Conservation (phyloP, 768 basidiomycete genomes). For the Leccinum sublutescens region DNA sequence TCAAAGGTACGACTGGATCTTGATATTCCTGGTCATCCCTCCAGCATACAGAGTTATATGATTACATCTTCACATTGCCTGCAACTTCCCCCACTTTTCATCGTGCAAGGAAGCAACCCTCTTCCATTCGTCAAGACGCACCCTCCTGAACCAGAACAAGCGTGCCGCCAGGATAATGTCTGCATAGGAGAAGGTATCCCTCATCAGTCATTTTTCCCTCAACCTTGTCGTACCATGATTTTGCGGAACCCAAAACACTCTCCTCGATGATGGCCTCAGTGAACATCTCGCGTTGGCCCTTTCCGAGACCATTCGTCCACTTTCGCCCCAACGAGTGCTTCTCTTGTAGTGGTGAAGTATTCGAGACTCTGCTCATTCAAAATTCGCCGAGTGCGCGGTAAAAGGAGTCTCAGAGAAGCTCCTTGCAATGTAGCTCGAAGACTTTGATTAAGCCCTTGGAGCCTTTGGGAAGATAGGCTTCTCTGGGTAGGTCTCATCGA, state of each 20-base stretch:
- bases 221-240: conserved; percentile 37
- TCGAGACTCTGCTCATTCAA: conserved; percentile 35
- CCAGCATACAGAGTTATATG: background rate
- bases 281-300: conserved; percentile 31
- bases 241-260: conserved; percentile 1
- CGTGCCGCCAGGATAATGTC: conserved; percentile 25
- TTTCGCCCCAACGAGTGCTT: conserved; percentile 29
- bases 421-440: conserved; percentile 4
- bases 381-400: conserved; percentile 23
- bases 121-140: conserved; percentile 27
- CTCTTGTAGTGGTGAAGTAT: conserved; percentile 39
- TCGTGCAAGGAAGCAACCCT: conserved; percentile 23
- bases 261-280: conserved; percentile 24
- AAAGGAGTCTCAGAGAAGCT: conserved; percentile 7
- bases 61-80: conserved; percentile 1
- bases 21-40: no score
- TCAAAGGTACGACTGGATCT: background rate
- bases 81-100: conserved; percentile 25
- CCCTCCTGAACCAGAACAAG: conserved; percentile 16
- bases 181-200: conserved; percentile 30
- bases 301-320: conserved; percentile 41
- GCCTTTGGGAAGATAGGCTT: conserved; percentile 26
- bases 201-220: conserved; percentile 34
- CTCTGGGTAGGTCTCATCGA: conserved; percentile 36
- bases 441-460: conserved; percentile 22